Percentiles rank a stretch among this genome's conserved stretches.
phyloP scores from a whole-genome alignment of 768 basidiomycete species.

The Phylloporus rhodoxanthus region DNA sequence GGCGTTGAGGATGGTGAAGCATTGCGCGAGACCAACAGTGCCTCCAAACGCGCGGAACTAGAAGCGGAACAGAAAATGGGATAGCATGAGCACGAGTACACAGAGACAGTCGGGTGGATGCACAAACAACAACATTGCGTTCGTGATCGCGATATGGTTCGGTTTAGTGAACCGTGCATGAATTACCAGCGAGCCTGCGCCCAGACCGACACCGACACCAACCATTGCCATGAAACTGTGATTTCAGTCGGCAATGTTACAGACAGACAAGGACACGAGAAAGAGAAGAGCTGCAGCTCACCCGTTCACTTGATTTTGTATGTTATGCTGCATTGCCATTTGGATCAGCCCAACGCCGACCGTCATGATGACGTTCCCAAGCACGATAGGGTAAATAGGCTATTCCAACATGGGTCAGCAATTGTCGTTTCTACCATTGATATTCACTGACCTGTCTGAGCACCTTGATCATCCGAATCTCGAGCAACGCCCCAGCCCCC shows the following conservation, averaged over 20 bases:
- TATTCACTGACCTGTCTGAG: conserved; percentile 32
- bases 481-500: conserved; percentile 35
- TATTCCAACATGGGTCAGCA: conserved; percentile 9
- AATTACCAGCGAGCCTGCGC: conserved; percentile 33
- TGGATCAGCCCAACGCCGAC: conserved; percentile 41
- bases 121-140: conserved; percentile 42
- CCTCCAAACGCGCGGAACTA: conserved; percentile 49
- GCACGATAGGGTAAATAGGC: conserved; percentile 39
- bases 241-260: neutral
- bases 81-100: neutral
- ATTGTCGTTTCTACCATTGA: neutral
- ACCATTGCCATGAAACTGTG: conserved; percentile 40
- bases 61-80: neutral
- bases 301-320: conserved; percentile 34
- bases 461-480: conserved; percentile 32
- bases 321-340: conserved; percentile 36
- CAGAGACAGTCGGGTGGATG: conserved; percentile 10
- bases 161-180: conserved; percentile 44
- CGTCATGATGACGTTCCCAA: conserved; percentile 34
- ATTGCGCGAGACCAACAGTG: conserved; percentile 49
- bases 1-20: conserved; percentile 41
- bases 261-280: neutral
- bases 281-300: conserved; percentile 7
- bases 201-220: conserved; percentile 41
- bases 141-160: conserved; percentile 38